A percentile compares a stretch with the other conserved stretches of the same genome.
Conservation (phyloP, 2,329 filamentous ascomycete species). For the Aspergillus floridensis region DNA sequence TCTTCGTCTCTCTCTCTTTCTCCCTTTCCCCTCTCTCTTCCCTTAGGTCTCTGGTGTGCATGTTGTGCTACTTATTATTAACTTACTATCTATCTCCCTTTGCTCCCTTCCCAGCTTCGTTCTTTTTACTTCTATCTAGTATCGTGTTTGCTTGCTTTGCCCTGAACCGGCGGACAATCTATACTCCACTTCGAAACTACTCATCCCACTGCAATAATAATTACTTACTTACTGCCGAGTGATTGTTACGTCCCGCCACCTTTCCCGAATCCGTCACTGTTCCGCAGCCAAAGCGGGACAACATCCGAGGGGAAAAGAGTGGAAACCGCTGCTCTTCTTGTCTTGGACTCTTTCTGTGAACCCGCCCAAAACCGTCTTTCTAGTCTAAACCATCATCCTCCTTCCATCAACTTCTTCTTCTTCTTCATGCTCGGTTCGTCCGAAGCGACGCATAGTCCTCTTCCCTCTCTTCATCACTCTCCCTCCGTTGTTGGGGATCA, state of each 20-base stretch:
- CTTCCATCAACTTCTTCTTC: not conserved
- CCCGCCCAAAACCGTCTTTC: slow-evolving; percentile 28
- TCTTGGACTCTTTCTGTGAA: slow-evolving; percentile 16
- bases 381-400: not conserved
- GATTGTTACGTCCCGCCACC: slow-evolving; percentile 27
- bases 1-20: no score
- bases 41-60: not conserved
- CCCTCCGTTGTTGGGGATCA: slow-evolving; percentile 50
- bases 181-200: no score
- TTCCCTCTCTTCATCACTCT: slow-evolving; percentile 50
- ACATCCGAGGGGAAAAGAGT: slow-evolving; percentile 37
- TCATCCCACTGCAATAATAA: no score
- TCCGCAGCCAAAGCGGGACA: slow-evolving; percentile 35
- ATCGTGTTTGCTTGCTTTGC: not conserved
- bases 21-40: no score
- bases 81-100: not conserved
- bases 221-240: slow-evolving; percentile 6
- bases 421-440: slow-evolving; percentile 55
- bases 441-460: slow-evolving; percentile 39
- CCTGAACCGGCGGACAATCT: no score
- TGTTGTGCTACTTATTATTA: not conserved
- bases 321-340: not conserved
- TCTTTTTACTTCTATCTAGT: not conserved
- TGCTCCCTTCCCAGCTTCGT: not conserved
- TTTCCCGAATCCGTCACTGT: slow-evolving; percentile 31